Percentiles rank a stretch among this genome's conserved stretches.
Evolutionary conservation across 768 basidiomycete species (phyloP).

Genomic region (Amylocystis lapponica): DNA sequence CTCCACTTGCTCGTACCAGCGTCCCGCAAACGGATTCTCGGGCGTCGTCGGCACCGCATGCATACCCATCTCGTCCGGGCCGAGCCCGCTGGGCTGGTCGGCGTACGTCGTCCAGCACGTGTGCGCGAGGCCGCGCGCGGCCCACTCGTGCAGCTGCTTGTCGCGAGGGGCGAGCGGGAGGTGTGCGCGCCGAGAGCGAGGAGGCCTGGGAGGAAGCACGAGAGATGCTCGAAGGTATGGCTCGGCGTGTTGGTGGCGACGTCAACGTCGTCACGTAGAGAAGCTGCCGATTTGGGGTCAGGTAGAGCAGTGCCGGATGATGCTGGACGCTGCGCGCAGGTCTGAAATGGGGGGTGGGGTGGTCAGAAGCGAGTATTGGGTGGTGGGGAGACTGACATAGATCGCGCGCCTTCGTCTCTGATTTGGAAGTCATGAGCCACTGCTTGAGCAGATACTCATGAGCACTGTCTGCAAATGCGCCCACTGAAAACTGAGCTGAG

Average conservation of each 20-base stretch:
- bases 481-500: slow-evolving; percentile 43
- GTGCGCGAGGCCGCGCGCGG: slow-evolving; percentile 68
- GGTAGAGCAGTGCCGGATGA: slow-evolving; percentile 60
- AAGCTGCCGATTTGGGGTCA: slow-evolving; percentile 59
- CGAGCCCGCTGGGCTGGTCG: slow-evolving; percentile 64
- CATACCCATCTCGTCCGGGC: slow-evolving; percentile 52
- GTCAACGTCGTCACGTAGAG: slow-evolving; percentile 77
- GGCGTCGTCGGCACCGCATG: slow-evolving; percentile 1
- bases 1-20: slow-evolving; percentile 39
- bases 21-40: slow-evolving; percentile 7
- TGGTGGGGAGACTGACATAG: slow-evolving; percentile 47
- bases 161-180: slow-evolving; percentile 48
- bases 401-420: slow-evolving; percentile 54
- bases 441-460: slow-evolving; percentile 79
- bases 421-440: slow-evolving; percentile 60
- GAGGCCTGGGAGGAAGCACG: slow-evolving; percentile 76
- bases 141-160: slow-evolving; percentile 62
- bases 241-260: slow-evolving; percentile 24
- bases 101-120: slow-evolving; percentile 72
- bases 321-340: slow-evolving; percentile 51
- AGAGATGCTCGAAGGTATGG: slow-evolving; percentile 69
- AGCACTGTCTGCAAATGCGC: slow-evolving; percentile 64
- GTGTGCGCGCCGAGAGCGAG: slow-evolving; percentile 67
- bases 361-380: background rate
- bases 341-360: slow-evolving; percentile 32